Base-by-base conservation (phyloP, 2,329 filamentous ascomycete species). In the Magnaporthales sp. region DNA sequence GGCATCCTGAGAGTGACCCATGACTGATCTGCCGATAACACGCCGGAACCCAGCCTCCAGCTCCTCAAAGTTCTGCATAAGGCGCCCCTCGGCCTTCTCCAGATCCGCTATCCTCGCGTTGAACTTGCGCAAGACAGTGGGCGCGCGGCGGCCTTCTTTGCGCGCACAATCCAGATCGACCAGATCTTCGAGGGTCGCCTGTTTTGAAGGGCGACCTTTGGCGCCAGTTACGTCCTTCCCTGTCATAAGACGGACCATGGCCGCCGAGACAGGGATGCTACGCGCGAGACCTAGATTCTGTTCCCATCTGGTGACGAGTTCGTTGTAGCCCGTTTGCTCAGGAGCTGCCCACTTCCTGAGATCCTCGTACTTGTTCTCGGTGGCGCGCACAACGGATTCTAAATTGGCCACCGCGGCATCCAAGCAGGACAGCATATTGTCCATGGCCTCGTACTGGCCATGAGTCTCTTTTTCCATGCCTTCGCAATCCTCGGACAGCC, bases 341-440 rank as follows among this genome's bases (percentile, higher is more conserved):
- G 87, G 86, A 19, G 84, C 83, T 11, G 88, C 84, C 90, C 91
- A 93, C 70, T 86, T 85, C 77, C 88, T 88, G 30, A 91, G 78
- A 67, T 91, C 88, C n/a, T 80, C 79, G 72, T 90, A 89, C 74
- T 91, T 92, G 67, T 88, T 85, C 72, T 93, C 89, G 69, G 92
- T 82, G 60, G 83, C 84, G 70, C 86, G 89, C 66, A 93, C 84
- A 74, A 92, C 91, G 22, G 87, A 85, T 72, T 93, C 89, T 67
- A 94, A 84, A 72, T 97, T 99, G 69, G 90, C 89, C 26, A 97
- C 88, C 7, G 94, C 95, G 29, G 95, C 91, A 69, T 92, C 89
- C 63, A 96, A 84, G 67, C 91, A 93, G 68, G 89, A 88, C 73
- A 92, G 83, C 75, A 96, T 93, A 65, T 91, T 86, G 63, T 89